Base-by-base conservation (phyloP, 2,329 filamentous ascomycete species). In the Arthrobotrys pseudoclavata region DNA sequence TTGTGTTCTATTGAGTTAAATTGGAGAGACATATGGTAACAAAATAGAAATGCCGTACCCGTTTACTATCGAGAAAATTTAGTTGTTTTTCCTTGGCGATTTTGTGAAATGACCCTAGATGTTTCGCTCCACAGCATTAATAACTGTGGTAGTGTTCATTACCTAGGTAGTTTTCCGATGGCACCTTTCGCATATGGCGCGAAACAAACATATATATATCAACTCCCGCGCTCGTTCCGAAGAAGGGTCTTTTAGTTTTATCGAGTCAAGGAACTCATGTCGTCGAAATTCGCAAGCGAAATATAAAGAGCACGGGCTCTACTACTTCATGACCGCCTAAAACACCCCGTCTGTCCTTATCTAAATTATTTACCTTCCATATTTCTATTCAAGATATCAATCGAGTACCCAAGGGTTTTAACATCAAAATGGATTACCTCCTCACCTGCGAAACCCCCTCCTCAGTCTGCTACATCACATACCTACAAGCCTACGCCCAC, bases 401-500 rank as follows among this genome's bases (percentile, higher is more conserved):
- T 20, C 12, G 4, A 3, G 37, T 40, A 34, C 12, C 37, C 37
- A 40, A 40, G 13, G n/a, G 15, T 40, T 12, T 40, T 1, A 15
- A 40, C 12, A n/a, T 13, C 15, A 31, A 37, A 26, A 77, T 77
- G 74, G 67, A 77, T 47, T 77, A 77, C 40, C 60, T 77, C 15
- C 45, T 77, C 12, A 47, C 52, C 26, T 77, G 74, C 45, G 67
- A 77, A 68, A 57, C 4, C 15, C 74, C 74, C n/a, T 71, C 74
- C 3, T 45, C 61, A 9, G 74, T 71, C 42, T 71, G 74, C 74
- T 77, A 77, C 24, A 71, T 68, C 15, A 64, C 53, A 50, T 77
- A 71, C n/a, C 62, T 77, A 0, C 67, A 77, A 57, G 74, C 74
- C 29, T 77, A 77, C 47, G 74, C 74, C 31, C 47, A 77, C 26